A percentile compares a stretch with the other conserved stretches of the same genome.
Conservation (phyloP, 495 filamentous ascomycete genomes). For the Penicillium verhagenii region DNA sequence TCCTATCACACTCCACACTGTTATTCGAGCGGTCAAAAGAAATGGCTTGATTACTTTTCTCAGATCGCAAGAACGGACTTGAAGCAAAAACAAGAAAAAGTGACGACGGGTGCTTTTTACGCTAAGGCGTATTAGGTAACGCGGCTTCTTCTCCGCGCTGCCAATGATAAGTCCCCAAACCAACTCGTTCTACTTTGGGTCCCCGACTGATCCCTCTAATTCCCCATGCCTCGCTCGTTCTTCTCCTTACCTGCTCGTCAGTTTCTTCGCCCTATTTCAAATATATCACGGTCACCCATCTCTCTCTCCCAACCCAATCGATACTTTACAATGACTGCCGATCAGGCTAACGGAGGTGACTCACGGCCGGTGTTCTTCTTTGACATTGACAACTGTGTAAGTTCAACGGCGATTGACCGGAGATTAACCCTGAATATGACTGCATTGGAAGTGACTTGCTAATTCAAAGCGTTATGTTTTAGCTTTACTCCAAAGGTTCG, state of each 20-base stretch:
- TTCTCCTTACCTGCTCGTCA: constrained; percentile 4
- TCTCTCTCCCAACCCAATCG: not conserved
- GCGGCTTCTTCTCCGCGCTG: not conserved
- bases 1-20: constrained; percentile 4
- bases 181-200: not conserved
- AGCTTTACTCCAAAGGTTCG: constrained; percentile 57
- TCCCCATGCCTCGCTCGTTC: constrained; percentile 20
- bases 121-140: constrained; percentile 24
- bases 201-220: not conserved
- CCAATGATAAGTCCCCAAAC: constrained; percentile 11
- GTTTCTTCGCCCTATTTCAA: constrained; percentile 8
- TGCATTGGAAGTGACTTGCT: constrained; percentile 2
- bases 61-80: not conserved
- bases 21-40: not conserved
- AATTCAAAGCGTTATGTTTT: not conserved
- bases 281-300: constrained; percentile 1
- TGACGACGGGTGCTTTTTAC: constrained; percentile 5
- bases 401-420: constrained; percentile 31
- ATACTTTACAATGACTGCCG: constrained; percentile 24
- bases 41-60: not conserved
- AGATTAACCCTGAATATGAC: not conserved
- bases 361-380: constrained; percentile 72
- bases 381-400: constrained; percentile 96
- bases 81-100: constrained; percentile 14
- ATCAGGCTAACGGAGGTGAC: constrained; percentile 21